Conservation (phyloP, 148 eudicot species). For the Euryodendron excelsum region DNA sequence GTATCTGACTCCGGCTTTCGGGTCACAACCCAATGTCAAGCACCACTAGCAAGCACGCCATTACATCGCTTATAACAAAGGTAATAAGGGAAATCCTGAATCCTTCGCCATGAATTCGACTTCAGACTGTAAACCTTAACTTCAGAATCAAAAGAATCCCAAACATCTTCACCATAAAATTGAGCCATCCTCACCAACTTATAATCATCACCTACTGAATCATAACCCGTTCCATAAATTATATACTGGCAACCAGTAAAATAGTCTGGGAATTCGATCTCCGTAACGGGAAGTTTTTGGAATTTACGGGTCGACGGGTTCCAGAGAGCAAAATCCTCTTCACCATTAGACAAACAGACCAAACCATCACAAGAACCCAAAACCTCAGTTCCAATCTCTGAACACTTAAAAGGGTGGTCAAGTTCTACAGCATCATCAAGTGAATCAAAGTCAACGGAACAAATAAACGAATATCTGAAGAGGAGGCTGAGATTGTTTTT, state of each 20-base stretch:
- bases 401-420: constrained; percentile 20
- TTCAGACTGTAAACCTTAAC: constrained; percentile 34
- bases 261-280: background rate
- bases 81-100: constrained; percentile 28
- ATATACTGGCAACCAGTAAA: background rate
- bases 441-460: constrained; percentile 21
- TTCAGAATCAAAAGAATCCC: constrained; percentile 14
- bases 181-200: constrained; percentile 37
- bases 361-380: constrained; percentile 32
- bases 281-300: background rate
- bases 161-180: constrained; percentile 1
- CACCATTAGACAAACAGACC: background rate
- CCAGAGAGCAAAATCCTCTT: background rate
- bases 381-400: constrained; percentile 14
- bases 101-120: constrained; percentile 17
- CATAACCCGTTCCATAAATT: constrained; percentile 18
- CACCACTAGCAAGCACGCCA: constrained; percentile 25
- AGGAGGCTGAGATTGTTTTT: background rate
- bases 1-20: background rate
- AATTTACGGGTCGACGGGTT: background rate
- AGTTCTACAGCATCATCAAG: constrained; percentile 18
- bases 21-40: constrained; percentile 38
- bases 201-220: constrained; percentile 36
- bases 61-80: background rate
- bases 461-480: background rate